phyloP scores from a whole-genome alignment of 768 basidiomycete genomes.

The Tulasnella sp. region DNA sequence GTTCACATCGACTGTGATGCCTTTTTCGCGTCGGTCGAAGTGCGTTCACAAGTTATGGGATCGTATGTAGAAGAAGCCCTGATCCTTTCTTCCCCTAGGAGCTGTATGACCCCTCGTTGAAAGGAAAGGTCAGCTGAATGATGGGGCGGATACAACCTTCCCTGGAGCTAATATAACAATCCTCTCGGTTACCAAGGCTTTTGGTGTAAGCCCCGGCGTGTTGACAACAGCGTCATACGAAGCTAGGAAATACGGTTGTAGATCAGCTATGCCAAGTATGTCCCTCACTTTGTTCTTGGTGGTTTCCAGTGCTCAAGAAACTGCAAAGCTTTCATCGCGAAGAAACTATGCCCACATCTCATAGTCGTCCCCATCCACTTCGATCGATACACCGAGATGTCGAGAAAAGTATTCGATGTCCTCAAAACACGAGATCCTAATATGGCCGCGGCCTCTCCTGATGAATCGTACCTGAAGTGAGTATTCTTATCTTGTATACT shows the following conservation, averaged over 20 bases:
- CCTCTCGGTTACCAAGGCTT: constrained; percentile 26
- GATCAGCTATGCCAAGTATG: constrained; percentile 91
- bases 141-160: no score
- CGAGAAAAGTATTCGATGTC: constrained; percentile 51
- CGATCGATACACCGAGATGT: constrained; percentile 49
- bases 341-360: constrained; percentile 85
- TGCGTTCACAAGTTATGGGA: background rate
- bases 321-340: constrained; percentile 69
- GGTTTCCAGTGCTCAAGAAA: background rate
- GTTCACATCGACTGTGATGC: constrained; percentile 97
- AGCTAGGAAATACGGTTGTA: constrained; percentile 78
- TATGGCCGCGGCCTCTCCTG: constrained; percentile 48
- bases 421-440: constrained; percentile 61
- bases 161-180: no score
- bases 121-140: no score
- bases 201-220: constrained; percentile 70
- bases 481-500: constrained; percentile 21
- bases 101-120: background rate
- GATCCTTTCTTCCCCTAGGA: constrained; percentile 17
- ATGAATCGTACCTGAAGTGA: constrained; percentile 88
- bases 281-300: background rate
- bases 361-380: constrained; percentile 52
- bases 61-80: constrained; percentile 27
- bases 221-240: constrained; percentile 86
- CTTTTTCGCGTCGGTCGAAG: constrained; percentile 74